Conservation (phyloP, 2,329 filamentous ascomycete genomes). For the Beauveria australis region DNA sequence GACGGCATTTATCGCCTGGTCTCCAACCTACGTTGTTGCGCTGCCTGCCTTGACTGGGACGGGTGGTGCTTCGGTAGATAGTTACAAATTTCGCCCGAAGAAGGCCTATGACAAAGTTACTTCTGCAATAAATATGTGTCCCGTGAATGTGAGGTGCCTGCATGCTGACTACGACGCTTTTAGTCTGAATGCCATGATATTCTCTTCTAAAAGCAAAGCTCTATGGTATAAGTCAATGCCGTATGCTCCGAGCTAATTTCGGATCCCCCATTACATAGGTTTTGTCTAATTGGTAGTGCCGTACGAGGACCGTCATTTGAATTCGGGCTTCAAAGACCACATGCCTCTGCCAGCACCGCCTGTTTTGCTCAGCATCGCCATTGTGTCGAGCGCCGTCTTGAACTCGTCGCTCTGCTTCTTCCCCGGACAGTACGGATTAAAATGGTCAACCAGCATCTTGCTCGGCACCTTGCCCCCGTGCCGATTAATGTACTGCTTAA, state of each 20-base stretch:
- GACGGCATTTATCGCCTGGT: slow-evolving; percentile 60
- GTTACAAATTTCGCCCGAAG: slow-evolving; percentile 35
- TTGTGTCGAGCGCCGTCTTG: slow-evolving; percentile 66
- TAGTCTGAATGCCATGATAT: not conserved
- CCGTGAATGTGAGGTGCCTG: slow-evolving; percentile 11
- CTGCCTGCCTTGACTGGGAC: slow-evolving; percentile 22
- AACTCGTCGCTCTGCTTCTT: slow-evolving; percentile 70
- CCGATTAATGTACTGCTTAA: slow-evolving; percentile 67
- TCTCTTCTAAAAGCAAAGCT: not conserved
- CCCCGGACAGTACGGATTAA: slow-evolving; percentile 63
- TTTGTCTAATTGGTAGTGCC: not conserved
- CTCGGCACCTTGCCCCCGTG: slow-evolving; percentile 74
- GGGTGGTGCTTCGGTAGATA: slow-evolving; percentile 28
- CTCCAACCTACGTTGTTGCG: slow-evolving; percentile 48
- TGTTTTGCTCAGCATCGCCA: slow-evolving; percentile 61
- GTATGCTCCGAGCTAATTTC: not conserved
- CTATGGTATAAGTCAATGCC: not conserved
- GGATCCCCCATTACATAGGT: not conserved
- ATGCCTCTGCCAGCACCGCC: slow-evolving; percentile 45
- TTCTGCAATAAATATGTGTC: slow-evolving; percentile 19
- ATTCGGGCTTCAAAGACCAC: slow-evolving; percentile 39
- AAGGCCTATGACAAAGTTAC: slow-evolving; percentile 33
- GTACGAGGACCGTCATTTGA: slow-evolving; percentile 15
- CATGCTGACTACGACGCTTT: slow-evolving; percentile 1
- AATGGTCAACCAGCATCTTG: slow-evolving; percentile 83